These are phyloP conservation scores for Talaromyces sp. DNA, from an alignment of 2,329 filamentous ascomycete genomes.

Conservation along the genomic window DNA sequence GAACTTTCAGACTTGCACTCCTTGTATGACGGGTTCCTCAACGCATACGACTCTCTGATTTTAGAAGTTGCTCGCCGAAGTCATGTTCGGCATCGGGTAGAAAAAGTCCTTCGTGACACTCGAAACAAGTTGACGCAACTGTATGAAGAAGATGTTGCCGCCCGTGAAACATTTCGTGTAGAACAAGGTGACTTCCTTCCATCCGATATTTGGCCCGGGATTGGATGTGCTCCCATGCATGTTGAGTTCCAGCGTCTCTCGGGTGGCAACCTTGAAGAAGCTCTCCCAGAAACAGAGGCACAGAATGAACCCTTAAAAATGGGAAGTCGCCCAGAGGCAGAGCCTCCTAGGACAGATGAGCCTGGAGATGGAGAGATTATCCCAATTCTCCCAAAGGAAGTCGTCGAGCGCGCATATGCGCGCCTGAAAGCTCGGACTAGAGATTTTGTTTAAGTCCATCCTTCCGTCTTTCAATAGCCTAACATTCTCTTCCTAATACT, in stretches of 20 bases:
- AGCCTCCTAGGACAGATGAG: constrained; percentile 13
- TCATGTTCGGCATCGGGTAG: constrained; percentile 72
- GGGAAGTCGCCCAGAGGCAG: constrained; percentile 7
- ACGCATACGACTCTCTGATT: constrained; percentile 81
- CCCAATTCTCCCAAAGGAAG: constrained; percentile 45
- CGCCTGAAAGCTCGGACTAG: constrained; percentile 40
- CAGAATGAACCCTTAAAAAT: constrained; percentile 6
- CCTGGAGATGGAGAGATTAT: constrained; percentile 40
- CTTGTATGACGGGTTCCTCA: constrained; percentile 87
- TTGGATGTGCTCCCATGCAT: constrained; percentile 61
- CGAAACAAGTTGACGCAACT: constrained; percentile 75
- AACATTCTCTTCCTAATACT: too few relatives aligned
- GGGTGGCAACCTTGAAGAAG: constrained; percentile 37
- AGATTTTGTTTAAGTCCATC: constrained; percentile 18
- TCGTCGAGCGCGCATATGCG: constrained; percentile 47
- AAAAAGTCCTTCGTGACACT: constrained; percentile 74
- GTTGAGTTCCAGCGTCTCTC: constrained; percentile 43
- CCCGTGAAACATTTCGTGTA: constrained; percentile 76
- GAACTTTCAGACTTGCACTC: constrained; percentile 76
- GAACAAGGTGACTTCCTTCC: constrained; percentile 87
- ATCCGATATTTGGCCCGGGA: constrained; percentile 81
- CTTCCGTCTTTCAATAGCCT: too few relatives aligned
- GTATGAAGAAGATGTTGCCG: constrained; percentile 69
- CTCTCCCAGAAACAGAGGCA: constrained; percentile 10
- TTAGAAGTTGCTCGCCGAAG: constrained; percentile 79